phyloP scores from a whole-genome alignment of 345 rosid species.

The Murraya koenigii region DNA sequence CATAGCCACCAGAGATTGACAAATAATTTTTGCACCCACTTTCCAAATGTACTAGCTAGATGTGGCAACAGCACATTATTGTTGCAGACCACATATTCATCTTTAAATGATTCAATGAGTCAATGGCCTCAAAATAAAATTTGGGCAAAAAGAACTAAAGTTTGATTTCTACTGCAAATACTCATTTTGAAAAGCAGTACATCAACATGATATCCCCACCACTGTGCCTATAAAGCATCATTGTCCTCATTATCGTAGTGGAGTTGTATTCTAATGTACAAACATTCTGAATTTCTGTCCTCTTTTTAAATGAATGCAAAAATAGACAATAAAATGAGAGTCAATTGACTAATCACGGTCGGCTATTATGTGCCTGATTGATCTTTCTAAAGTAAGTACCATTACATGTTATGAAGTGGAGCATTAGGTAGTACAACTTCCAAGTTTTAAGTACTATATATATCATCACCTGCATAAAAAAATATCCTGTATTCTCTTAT shows the following conservation, averaged over 20 bases:
- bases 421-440: background rate
- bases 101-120: background rate
- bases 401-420: background rate
- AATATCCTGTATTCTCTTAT: background rate
- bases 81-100: no score
- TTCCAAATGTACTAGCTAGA: no score
- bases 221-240: background rate
- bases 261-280: background rate
- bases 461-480: background rate
- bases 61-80: no score
- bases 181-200: background rate
- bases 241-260: background rate
- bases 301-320: background rate
- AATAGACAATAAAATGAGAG: background rate
- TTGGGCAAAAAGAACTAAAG: background rate
- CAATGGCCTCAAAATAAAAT: background rate
- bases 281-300: background rate
- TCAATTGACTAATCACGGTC: background rate
- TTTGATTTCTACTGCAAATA: slow-evolving; percentile 4
- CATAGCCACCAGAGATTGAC: no score
- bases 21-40: no score
- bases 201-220: background rate
- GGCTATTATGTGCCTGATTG: background rate
- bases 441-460: background rate
- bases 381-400: background rate